Conservation (phyloP, 75 land plant species). For the Sequoia sempervirens region DNA sequence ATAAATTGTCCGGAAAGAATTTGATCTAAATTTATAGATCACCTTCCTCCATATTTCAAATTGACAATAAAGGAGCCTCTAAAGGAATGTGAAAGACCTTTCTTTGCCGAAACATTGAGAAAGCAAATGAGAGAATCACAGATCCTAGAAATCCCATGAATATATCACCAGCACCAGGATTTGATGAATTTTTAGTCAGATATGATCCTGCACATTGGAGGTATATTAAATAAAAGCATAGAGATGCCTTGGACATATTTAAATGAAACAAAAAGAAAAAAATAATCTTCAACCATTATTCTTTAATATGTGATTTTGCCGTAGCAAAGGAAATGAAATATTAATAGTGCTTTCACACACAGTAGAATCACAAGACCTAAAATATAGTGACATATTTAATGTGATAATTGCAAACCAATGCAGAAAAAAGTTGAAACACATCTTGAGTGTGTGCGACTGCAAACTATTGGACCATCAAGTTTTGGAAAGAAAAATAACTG, state of each 20-base stretch:
- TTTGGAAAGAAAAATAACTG: not conserved
- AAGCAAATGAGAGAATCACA: conserved; percentile 96
- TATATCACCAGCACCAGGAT: conserved; percentile 99
- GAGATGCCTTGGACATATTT: not conserved
- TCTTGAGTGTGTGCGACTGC: not conserved
- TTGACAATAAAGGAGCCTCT: not conserved
- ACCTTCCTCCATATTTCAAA: not conserved
- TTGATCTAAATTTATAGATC: not conserved
- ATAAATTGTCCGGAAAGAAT: not conserved
- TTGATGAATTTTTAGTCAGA: conserved; percentile 69
- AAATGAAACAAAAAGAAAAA: not conserved
- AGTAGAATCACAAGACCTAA: not conserved
- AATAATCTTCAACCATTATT: not conserved
- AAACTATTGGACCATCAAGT: not conserved
- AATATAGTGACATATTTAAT: not conserved
- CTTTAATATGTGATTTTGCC: not conserved
- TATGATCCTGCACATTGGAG: conserved; percentile 59
- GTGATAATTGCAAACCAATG: not conserved
- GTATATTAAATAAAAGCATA: not conserved
- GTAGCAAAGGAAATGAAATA: not conserved
- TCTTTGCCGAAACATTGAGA: conserved; percentile 96
- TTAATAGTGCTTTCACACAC: not conserved
- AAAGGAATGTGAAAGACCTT: conserved; percentile 42
- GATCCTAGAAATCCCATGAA: conserved; percentile 97
- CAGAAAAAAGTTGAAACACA: not conserved